phyloP scores from a whole-genome alignment of 129 eudicot species.

The Chrysanthemum seticuspe region DNA sequence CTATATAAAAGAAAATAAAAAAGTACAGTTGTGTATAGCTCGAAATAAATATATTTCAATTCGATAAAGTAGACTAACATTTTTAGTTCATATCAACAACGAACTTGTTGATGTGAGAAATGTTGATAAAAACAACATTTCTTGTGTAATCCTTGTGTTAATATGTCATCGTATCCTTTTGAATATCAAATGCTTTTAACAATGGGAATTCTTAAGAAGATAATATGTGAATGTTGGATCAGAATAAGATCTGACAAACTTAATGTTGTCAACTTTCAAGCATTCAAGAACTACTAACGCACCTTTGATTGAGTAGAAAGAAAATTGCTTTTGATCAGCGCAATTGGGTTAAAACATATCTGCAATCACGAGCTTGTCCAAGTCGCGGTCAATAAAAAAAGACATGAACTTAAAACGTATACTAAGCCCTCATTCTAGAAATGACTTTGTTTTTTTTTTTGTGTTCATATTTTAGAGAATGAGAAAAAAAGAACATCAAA shows the following conservation, averaged over 20 bases:
- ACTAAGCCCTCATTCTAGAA: background rate
- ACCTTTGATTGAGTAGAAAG: slow-evolving; percentile 90
- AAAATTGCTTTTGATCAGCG: slow-evolving; percentile 70
- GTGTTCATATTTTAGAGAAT: background rate
- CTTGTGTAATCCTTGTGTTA: too few species aligned
- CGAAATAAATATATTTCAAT: too few species aligned
- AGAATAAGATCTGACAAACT: slow-evolving; percentile 1
- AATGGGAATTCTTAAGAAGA: slow-evolving; percentile 4
- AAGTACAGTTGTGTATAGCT: too few species aligned
- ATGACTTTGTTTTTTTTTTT: background rate
- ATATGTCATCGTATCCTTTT: too few species aligned
- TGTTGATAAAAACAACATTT: too few species aligned
- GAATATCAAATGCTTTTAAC: background rate
- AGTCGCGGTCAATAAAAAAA: slow-evolving; percentile 18
- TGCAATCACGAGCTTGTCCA: slow-evolving; percentile 36
- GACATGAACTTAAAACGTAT: slow-evolving; percentile 14
- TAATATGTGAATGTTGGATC: slow-evolving; percentile 17
- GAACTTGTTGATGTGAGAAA: too few species aligned
- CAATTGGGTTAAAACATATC: slow-evolving; percentile 86
- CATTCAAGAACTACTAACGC: slow-evolving; percentile 19
- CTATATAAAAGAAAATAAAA: too few species aligned
- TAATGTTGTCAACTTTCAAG: slow-evolving; percentile 17
- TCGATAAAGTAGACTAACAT: too few species aligned
- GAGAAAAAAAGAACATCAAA: background rate
- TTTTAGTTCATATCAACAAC: too few species aligned